Percentiles rank a stretch among this genome's conserved stretches.
Evolutionary conservation across 345 rosid genomes (phyloP).

Genomic region (Brassica incana): DNA sequence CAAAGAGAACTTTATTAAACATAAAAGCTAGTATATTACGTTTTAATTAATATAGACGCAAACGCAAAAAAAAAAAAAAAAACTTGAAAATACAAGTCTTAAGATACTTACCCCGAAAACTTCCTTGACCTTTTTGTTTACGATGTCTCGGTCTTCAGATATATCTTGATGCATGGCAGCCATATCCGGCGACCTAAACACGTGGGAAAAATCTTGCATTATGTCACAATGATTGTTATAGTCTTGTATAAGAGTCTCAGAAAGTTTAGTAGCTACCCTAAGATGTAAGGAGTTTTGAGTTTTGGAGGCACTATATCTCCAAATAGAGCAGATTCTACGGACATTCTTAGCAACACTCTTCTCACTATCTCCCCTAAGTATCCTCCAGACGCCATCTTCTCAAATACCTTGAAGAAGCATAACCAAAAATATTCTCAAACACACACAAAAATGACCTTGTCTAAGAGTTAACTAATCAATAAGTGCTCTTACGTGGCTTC

Average conservation of each 20-base stretch:
- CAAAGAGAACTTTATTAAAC: not conserved
- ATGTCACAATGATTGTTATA: not conserved
- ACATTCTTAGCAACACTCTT: constrained; percentile 64
- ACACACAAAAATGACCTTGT: not conserved
- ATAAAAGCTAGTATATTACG: not conserved
- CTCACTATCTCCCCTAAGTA: constrained; percentile 78
- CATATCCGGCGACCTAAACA: constrained; percentile 56
- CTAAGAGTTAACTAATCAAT: not conserved
- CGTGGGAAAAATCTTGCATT: not conserved
- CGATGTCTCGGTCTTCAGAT: constrained; percentile 49
- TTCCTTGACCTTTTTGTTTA: constrained; percentile 51
- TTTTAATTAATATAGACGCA: not conserved
- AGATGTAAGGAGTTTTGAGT: constrained; percentile 49
- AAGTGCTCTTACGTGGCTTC: constrained; percentile 41
- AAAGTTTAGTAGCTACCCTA: constrained; percentile 40
- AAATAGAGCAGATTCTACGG: constrained; percentile 57
- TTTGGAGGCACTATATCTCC: constrained; percentile 53
- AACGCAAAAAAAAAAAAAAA: not conserved
- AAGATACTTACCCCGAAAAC: constrained; percentile 46
- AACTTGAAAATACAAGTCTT: not conserved
- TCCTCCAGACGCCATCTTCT: constrained; percentile 61
- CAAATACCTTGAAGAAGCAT: constrained; percentile 47
- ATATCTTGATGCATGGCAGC: constrained; percentile 78
- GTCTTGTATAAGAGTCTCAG: not conserved
- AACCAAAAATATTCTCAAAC: not conserved